Evolutionary conservation across 305 asterid genomes (phyloP).

Genomic region (Caryopteris hybrid): DNA sequence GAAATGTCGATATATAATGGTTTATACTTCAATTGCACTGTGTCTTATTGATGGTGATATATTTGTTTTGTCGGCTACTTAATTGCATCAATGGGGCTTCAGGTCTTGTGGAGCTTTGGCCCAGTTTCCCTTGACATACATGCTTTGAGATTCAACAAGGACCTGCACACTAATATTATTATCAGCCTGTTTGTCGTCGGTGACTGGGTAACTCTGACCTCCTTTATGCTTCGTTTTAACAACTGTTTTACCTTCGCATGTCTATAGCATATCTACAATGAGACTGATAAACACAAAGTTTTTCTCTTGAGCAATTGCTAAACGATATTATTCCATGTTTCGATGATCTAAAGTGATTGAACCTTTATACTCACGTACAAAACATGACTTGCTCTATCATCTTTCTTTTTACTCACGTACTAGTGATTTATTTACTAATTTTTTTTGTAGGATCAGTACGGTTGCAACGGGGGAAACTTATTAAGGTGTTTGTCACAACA

Average conservation of each 20-base stretch:
- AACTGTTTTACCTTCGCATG: neutral
- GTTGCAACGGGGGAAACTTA: too few relatives aligned
- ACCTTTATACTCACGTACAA: neutral
- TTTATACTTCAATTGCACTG: neutral
- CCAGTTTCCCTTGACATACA: conserved; percentile 80
- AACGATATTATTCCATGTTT: neutral
- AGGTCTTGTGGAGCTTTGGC: conserved; percentile 86
- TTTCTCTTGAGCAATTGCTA: neutral
- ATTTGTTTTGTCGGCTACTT: conserved; percentile 56
- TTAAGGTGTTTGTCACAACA: too few relatives aligned
- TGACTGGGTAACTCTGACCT: conserved; percentile 56
- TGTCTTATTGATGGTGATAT: conserved; percentile 13
- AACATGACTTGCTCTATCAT: neutral
- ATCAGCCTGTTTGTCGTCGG: conserved; percentile 79
- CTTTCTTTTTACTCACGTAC: neutral
- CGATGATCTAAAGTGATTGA: neutral
- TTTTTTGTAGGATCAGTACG: too few relatives aligned
- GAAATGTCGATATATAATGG: too few relatives aligned
- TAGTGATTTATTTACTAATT: too few relatives aligned
- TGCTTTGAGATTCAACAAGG: conserved; percentile 77
- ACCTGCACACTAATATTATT: conserved; percentile 57
- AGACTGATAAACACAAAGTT: neutral
- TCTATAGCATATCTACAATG: too few relatives aligned
- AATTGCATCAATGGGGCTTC: conserved; percentile 71
- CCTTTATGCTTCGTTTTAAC: conserved; percentile 9